Evolutionary conservation across 2,329 filamentous ascomycete species (phyloP).

Genomic region (Arthroderma uncinatum): DNA sequence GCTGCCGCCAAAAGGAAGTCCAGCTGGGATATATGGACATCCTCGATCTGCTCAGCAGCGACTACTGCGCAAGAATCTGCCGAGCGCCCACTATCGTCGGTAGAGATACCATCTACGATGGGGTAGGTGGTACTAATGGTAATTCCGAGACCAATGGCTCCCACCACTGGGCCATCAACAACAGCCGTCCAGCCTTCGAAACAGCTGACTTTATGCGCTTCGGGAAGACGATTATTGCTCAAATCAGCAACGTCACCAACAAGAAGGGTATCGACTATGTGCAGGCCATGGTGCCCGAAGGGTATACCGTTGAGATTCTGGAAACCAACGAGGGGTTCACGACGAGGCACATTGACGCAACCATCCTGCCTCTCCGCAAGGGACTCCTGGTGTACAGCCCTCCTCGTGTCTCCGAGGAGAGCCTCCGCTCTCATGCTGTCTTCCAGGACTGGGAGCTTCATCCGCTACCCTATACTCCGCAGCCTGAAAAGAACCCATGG

Average conservation of each 20-base stretch:
- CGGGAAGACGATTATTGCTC: slow-evolving; percentile 23
- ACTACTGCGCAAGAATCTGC: slow-evolving; percentile 6
- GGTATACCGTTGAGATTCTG: slow-evolving; percentile 24
- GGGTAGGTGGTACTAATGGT: background rate
- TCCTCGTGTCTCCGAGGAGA: slow-evolving; percentile 17
- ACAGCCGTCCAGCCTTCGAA: slow-evolving; percentile 26
- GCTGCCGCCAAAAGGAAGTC: slow-evolving; percentile 20
- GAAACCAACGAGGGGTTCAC: slow-evolving; percentile 18
- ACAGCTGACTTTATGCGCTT: slow-evolving; percentile 29
- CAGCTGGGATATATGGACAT: slow-evolving; percentile 15
- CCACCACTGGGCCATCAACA: slow-evolving; percentile 24
- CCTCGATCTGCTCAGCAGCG: slow-evolving; percentile 7
- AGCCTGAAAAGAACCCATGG: slow-evolving; percentile 3
- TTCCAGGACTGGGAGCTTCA: slow-evolving; percentile 22
- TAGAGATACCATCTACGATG: slow-evolving; percentile 18
- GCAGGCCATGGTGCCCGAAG: slow-evolving; percentile 16
- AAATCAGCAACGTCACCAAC: slow-evolving; percentile 28
- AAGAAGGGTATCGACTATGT: slow-evolving; percentile 24
- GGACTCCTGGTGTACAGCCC: slow-evolving; percentile 23
- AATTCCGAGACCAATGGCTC: background rate
- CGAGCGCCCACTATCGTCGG: slow-evolving; percentile 12
- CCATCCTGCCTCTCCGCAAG: slow-evolving; percentile 22
- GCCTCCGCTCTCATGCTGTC: slow-evolving; percentile 18
- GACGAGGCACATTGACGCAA: slow-evolving; percentile 27
- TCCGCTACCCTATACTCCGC: slow-evolving; percentile 18